Evolutionary conservation across 1,284 basidiomycete species (phyloP), one percentile per base, ranked within the genome.

Genomic region (Puccinia sorghi): DNA sequence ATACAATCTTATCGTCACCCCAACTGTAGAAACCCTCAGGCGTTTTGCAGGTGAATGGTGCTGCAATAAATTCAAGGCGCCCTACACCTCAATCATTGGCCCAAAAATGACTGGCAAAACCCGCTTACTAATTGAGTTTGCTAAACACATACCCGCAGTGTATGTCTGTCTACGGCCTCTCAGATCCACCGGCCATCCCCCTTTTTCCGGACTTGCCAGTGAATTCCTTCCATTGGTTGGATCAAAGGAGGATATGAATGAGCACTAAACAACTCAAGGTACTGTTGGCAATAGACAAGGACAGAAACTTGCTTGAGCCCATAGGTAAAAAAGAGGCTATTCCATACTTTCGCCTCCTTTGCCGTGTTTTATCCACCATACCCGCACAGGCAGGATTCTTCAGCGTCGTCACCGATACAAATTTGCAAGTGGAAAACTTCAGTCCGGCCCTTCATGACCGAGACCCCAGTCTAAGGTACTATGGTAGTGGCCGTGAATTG

Each of bases 271-370:
- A 11, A 37, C 57, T 61, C 57, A 61, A 63, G 22, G 43, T 67
- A 17, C 64, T 67, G 12, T 37, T 67, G 41, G 64, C 64, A 27
- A 46, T 67, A 32, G 46, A 67, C 43, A 22, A 67, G 27, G 64
- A 43, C 41, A 67, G 64, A 17, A 50, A 46, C 46, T 22, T 67
- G 64, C 11, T 67, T 6, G 13, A 50, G 13, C 39, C 11, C 8
- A 41, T 11, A 20, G 22, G 13, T 43, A 0, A 25, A 48, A 8
- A 1, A 4, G 13, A 22, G 9, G 12, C 20, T 22, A 48, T 46
- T 15, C 13, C 43, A 67, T 50, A 48, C 39, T 67, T 67, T 20
- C n/a, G 22, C 27, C 0, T 50, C 1, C 41, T 48, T 67, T 39
- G 64, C 50, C 43, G 43, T 12, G 64, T 43, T 46, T 17, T 67